These are phyloP conservation scores for Amorphotheca resinae DNA, from an alignment of 495 filamentous ascomycete species.

Conservation along the genomic window DNA sequence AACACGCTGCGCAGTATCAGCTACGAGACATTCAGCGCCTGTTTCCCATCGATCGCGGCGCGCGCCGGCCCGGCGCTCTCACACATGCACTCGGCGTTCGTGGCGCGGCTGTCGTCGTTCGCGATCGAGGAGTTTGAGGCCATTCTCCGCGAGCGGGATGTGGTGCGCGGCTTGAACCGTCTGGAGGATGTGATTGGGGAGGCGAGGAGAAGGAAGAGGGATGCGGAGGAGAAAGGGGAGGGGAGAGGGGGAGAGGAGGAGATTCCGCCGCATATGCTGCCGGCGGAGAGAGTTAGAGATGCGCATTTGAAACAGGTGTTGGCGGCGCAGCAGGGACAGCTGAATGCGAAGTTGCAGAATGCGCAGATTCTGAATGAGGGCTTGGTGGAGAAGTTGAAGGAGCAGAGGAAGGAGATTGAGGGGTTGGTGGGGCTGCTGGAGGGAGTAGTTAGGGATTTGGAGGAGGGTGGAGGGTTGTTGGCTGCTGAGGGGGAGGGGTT, in stretches of 20 bases:
- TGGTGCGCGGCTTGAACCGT: slow-evolving; percentile 66
- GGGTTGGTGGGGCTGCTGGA: slow-evolving; percentile 60
- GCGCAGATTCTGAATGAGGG: slow-evolving; percentile 51
- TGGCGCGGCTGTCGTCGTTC: slow-evolving; percentile 48
- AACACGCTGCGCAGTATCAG: slow-evolving; percentile 62
- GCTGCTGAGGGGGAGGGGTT: slow-evolving; percentile 31
- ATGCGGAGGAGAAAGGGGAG: not conserved
- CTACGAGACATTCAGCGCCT: slow-evolving; percentile 68
- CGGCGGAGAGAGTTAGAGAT: slow-evolving; percentile 48
- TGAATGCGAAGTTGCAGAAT: slow-evolving; percentile 48
- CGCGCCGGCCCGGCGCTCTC: slow-evolving; percentile 54
- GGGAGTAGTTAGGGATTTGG: slow-evolving; percentile 48
- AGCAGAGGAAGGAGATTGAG: slow-evolving; percentile 66
- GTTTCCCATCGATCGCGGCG: slow-evolving; percentile 74
- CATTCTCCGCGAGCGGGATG: slow-evolving; percentile 57
- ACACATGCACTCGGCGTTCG: slow-evolving; percentile 57
- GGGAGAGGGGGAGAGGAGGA: not conserved
- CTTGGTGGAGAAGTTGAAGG: slow-evolving; percentile 47
- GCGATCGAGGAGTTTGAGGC: slow-evolving; percentile 62
- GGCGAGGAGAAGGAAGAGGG: slow-evolving; percentile 43
- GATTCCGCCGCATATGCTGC: slow-evolving; percentile 62
- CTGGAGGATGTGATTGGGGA: slow-evolving; percentile 65
- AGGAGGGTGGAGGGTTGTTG: slow-evolving; percentile 23
- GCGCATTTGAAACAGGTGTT: slow-evolving; percentile 64
- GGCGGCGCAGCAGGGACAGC: slow-evolving; percentile 40